Percentiles rank a stretch among this genome's conserved stretches.
Evolutionary conservation across 768 basidiomycete genomes (phyloP).

Genomic region (Leccinum sublutescens): DNA sequence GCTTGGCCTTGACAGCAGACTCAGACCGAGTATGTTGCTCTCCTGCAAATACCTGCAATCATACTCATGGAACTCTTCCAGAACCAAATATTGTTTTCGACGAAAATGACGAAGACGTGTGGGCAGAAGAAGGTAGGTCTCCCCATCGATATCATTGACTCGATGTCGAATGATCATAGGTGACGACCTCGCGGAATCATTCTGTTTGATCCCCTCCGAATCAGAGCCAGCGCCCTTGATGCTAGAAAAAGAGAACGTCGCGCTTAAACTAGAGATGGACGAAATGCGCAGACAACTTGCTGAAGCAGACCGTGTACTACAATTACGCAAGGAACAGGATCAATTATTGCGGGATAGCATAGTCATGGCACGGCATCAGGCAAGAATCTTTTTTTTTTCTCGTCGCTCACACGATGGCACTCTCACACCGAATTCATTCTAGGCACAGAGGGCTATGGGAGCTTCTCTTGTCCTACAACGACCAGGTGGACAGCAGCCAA

Average conservation of each 20-base stretch:
- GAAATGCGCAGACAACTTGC: conserved; percentile 56
- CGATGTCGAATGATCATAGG: conserved; percentile 32
- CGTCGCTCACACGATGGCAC: background rate
- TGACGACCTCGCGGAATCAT: conserved; percentile 77
- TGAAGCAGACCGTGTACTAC: conserved; percentile 59
- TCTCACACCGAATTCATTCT: background rate
- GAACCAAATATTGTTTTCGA: conserved; percentile 27
- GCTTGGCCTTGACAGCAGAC: conserved; percentile 27
- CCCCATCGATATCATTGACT: background rate
- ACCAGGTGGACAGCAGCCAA: conserved; percentile 33
- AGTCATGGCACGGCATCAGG: conserved; percentile 67
- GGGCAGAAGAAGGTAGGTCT: conserved; percentile 60
- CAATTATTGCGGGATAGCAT: conserved; percentile 78
- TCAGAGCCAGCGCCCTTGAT: conserved; percentile 47
- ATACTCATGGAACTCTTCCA: conserved; percentile 15
- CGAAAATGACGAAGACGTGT: conserved; percentile 60
- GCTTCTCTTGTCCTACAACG: conserved; percentile 59
- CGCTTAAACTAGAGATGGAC: conserved; percentile 61
- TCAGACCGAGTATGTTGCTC: conserved; percentile 22
- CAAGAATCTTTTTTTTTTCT: conserved; percentile 25
- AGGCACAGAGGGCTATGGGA: conserved; percentile 83
- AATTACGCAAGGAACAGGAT: conserved; percentile 76
- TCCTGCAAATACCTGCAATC: background rate
- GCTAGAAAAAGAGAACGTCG: conserved; percentile 65
- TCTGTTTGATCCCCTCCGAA: conserved; percentile 69